Evolutionary conservation across 1,284 basidiomycete species (phyloP), one percentile per base, ranked within the genome.

Genomic region (Phenoliferia sp.): DNA sequence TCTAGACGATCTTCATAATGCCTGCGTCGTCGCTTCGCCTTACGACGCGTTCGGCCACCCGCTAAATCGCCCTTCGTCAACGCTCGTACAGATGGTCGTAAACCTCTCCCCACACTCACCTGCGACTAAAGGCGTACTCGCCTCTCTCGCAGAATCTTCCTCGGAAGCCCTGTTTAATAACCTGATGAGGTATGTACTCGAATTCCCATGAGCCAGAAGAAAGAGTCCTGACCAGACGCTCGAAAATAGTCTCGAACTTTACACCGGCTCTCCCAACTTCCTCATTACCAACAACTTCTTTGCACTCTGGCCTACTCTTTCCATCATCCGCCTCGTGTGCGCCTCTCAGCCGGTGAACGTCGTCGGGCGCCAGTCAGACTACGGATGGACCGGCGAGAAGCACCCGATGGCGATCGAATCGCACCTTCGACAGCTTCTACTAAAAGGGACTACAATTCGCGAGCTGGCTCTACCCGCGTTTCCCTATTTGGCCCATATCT

Each of bases 171-270:
- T 69, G 1, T 69, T 65, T 26, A 1, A 5, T 32, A 26, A 61
- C n/a, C 36, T 71, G 22, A 44, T 35, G 3, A 6, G 32, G 69
- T 71, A 16, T 39, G 65, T 59, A 7, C 5, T 19, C 48, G 9
- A 19, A 2, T 19, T 15, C 0, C 39, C 7, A 5, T 3, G 16
- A 4, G 1, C 16, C 12, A 17, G 16, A 3, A 7, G 26, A 15
- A 39, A 35, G 35, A 9, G 26, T 15, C 3, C 44, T 61, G 9
- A 61, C 44, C 15, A 19, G 22, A 28, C 3, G 19, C 9, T 61
- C 36, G 2, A 15, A 33, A 2, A 34, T 36, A 69, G 68, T 3
- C 19, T 66, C 58, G 17, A n/a, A 7, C 3, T 66, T 7, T 4
- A 19, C 34, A 56, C 22, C 50, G 3, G 3, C 1, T 9, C 63